Conservation (phyloP, 2,329 filamentous ascomycete genomes). For the Helminthosporium solani region DNA sequence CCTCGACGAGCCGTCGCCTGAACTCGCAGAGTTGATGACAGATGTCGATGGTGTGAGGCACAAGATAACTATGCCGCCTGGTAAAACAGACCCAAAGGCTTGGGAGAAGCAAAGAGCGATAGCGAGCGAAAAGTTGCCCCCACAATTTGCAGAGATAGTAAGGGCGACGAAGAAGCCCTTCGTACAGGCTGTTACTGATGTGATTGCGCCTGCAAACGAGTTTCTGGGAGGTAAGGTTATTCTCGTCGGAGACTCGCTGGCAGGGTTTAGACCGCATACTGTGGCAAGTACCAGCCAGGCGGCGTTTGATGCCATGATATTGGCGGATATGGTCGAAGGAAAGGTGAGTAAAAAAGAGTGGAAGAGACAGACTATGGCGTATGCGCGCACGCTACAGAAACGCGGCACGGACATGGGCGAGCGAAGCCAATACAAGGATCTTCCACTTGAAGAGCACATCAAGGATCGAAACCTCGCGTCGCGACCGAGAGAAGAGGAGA, state of each 20-base stretch:
- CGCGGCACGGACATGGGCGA: slow-evolving; percentile 45
- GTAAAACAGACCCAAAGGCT: slow-evolving; percentile 40
- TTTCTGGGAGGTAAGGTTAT: slow-evolving; percentile 47
- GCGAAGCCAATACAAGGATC: slow-evolving; percentile 43
- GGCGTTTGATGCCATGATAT: slow-evolving; percentile 46
- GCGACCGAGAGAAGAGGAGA: slow-evolving; percentile 25
- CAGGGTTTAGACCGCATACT: slow-evolving; percentile 50
- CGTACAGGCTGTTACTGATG: slow-evolving; percentile 50
- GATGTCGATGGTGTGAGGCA: slow-evolving; percentile 45
- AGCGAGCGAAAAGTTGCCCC: slow-evolving; percentile 37
- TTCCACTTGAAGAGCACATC: slow-evolving; percentile 27
- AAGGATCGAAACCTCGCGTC: slow-evolving; percentile 25
- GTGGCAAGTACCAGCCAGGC: slow-evolving; percentile 51
- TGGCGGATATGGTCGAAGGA: slow-evolving; percentile 45
- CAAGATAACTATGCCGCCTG: slow-evolving; percentile 47
- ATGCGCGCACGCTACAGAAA: slow-evolving; percentile 41
- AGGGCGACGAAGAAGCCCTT: slow-evolving; percentile 46
- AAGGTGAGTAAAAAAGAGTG: slow-evolving; percentile 39
- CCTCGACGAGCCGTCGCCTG: slow-evolving; percentile 37
- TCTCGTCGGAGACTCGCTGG: slow-evolving; percentile 51
- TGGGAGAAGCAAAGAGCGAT: slow-evolving; percentile 43
- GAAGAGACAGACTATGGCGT: slow-evolving; percentile 39
- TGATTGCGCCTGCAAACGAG: slow-evolving; percentile 39
- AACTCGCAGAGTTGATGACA: slow-evolving; percentile 48
- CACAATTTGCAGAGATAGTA: slow-evolving; percentile 47